A percentile compares a stretch with the other conserved stretches of the same genome.
Evolutionary conservation across 2,329 filamentous ascomycete genomes (phyloP).

Genomic region (Westerdykella sp.): DNA sequence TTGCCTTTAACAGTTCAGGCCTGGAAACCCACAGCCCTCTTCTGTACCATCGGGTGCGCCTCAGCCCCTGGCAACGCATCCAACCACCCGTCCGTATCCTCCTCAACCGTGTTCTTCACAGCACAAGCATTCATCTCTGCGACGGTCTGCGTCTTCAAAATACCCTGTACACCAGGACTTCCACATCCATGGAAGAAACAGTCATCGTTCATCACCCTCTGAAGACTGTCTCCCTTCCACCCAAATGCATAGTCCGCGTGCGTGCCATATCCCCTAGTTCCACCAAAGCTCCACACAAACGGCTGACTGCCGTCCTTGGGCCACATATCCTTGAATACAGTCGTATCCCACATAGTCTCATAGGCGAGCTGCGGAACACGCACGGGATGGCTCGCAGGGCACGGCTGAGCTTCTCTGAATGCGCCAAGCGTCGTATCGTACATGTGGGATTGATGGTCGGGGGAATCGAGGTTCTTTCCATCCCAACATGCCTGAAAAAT

Average conservation of each 20-base stretch:
- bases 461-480: slow-evolving; percentile 45
- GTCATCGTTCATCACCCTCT: slow-evolving; percentile 19
- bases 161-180: slow-evolving; percentile 10
- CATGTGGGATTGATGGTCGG: slow-evolving; percentile 51
- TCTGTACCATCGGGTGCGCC: neutral
- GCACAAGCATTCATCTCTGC: slow-evolving; percentile 21
- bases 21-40: neutral
- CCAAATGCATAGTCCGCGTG: slow-evolving; percentile 26
- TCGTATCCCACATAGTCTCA: slow-evolving; percentile 29
- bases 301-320: slow-evolving; percentile 21
- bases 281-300: slow-evolving; percentile 20
- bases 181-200: slow-evolving; percentile 25
- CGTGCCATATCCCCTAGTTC: slow-evolving; percentile 25
- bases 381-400: slow-evolving; percentile 24
- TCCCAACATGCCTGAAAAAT: no score
- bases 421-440: slow-evolving; percentile 14
- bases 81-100: slow-evolving; percentile 22
- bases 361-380: slow-evolving; percentile 28
- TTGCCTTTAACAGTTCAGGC: neutral
- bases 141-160: slow-evolving; percentile 17
- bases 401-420: slow-evolving; percentile 18
- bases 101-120: slow-evolving; percentile 16
- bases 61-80: slow-evolving; percentile 4
- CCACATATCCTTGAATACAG: slow-evolving; percentile 21
- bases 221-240: slow-evolving; percentile 24